Conservation (phyloP, 2,329 filamentous ascomycete species). For the Epichloe sp. region DNA sequence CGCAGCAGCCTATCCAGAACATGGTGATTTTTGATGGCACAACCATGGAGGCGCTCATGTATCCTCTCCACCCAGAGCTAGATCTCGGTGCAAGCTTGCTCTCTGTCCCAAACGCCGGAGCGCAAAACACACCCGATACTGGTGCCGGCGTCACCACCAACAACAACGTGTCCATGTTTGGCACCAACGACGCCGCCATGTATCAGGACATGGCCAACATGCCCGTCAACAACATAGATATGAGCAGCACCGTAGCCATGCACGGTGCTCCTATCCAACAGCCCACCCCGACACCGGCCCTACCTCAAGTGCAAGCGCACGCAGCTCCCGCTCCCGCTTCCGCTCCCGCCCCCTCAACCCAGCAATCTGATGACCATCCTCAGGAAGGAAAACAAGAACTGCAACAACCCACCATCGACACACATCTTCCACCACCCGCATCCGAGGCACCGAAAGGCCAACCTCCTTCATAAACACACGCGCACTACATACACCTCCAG, state of each 20-base stretch:
- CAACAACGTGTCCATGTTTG: neutral
- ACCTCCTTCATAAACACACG: no score
- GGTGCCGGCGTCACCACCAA: neutral
- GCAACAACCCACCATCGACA: neutral
- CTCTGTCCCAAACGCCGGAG: constrained; percentile 9
- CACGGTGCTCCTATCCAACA: neutral
- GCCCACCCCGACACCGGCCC: neutral
- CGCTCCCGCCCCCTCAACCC: neutral
- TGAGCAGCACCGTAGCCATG: neutral
- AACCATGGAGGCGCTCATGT: constrained; percentile 63
- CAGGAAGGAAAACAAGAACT: neutral
- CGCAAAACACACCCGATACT: neutral
- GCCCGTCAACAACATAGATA: neutral
- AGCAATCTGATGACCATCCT: neutral
- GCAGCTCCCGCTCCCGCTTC: neutral
- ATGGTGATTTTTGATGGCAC: constrained; percentile 85
- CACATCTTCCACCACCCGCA: neutral
- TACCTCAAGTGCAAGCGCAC: neutral
- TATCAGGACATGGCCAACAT: neutral
- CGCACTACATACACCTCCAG: no score
- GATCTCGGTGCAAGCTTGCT: constrained; percentile 37
- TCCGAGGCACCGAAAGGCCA: neutral
- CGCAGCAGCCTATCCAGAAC: constrained; percentile 93
- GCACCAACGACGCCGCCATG: neutral
- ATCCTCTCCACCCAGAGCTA: constrained; percentile 63